Conservation (phyloP, 371 early-diverging fungal species). For the Dentiscutata heterogama region DNA sequence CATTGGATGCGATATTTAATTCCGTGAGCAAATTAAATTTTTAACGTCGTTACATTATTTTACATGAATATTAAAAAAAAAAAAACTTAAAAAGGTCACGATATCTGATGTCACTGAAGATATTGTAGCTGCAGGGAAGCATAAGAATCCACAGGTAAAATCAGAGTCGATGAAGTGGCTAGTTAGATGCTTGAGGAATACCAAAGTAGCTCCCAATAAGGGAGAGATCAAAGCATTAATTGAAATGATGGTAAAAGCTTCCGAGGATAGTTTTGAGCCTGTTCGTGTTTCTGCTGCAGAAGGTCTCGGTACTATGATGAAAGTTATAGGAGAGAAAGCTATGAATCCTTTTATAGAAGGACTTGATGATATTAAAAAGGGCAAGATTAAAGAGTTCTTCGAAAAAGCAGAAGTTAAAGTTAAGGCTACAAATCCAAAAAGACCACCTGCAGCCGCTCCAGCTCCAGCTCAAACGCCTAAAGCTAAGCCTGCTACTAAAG, state of each 20-base stretch:
- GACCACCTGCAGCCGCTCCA: constrained; percentile 52
- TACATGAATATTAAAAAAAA: background rate
- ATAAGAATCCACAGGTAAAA: constrained; percentile 95
- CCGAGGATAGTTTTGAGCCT: constrained; percentile 88
- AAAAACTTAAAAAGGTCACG: constrained; percentile 49
- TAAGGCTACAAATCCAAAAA: constrained; percentile 57
- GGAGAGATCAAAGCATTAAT: constrained; percentile 80
- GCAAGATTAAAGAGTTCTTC: constrained; percentile 87
- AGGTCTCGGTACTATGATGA: constrained; percentile 91
- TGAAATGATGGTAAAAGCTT: constrained; percentile 77
- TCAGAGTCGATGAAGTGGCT: constrained; percentile 80
- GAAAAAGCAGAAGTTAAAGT: constrained; percentile 86
- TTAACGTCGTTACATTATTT: background rate
- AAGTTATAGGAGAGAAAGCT: constrained; percentile 83
- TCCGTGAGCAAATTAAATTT: constrained; percentile 58
- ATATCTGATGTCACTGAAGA: constrained; percentile 78
- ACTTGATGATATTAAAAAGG: constrained; percentile 87
- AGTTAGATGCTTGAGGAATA: constrained; percentile 74
- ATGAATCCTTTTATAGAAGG: constrained; percentile 80
- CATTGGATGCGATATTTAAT: constrained; percentile 87
- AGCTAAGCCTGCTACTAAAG: constrained; percentile 6
- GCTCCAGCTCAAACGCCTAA: constrained; percentile 46
- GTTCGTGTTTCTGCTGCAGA: constrained; percentile 92
- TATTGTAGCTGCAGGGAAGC: constrained; percentile 68
- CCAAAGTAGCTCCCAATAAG: constrained; percentile 77